Base-by-base conservation (phyloP, 176 grass and related monocot species). In the Oryza meridionalis region DNA sequence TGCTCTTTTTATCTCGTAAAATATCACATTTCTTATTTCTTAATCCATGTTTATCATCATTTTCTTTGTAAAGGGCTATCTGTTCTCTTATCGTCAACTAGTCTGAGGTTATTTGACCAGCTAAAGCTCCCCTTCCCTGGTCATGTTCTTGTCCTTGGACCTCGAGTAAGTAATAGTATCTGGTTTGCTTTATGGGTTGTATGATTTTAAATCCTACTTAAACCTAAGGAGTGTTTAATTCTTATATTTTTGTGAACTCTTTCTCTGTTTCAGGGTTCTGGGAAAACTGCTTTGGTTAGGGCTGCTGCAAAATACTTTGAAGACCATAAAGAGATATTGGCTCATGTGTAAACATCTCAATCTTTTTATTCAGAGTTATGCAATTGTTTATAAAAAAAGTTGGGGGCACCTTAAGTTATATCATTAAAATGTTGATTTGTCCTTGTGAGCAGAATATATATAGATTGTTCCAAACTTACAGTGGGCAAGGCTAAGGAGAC, bases 281-380 rank as follows among this genome's bases (percentile, higher is more conserved):
- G 96, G 83, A 98, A 98, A 91, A 91, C 96, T 81, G 90, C 92
- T 88, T 88, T 98, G 83, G 88, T 55, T 68, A 93, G 84, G 86
- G 91, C 92, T 79, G 88, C 90, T 84, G 96, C 92, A 51, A 92
- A 88, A 77, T 88, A 88, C 67, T 91, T 95, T 79, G 90, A 95
- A 82, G 88, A 95, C 32, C 79, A 91, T 84, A 75, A 91, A 90
- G 84, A 98, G 78, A 91, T 88, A 21, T 90, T 93, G 70, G 92
- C 96, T 59, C 92, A 98, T 77, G 72, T 95, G 91, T 98, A 95
- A 38, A 43, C 62, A n/a, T 82, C 4, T 79, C 33, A 32, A 85
- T 75, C 77, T 71, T 70, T 42, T 24, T 67, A 3, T 40, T 79
- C 65, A 35, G 21, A 89, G 42, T 62, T 69, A 15, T 64, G 26